Base-by-base conservation (phyloP, 1,284 basidiomycete species). In the Rhodotorula sp. region DNA sequence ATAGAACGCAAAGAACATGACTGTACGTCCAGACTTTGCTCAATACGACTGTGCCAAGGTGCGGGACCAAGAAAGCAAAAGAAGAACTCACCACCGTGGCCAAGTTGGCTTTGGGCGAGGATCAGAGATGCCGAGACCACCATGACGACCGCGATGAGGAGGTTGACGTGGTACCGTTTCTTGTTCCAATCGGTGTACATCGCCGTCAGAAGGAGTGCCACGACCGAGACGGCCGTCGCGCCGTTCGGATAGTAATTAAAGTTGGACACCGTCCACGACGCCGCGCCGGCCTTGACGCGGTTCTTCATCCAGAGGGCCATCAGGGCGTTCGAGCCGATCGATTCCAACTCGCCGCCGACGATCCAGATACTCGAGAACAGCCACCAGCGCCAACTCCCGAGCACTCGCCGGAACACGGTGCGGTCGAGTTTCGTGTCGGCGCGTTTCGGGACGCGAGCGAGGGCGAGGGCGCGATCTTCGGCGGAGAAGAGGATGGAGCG, bases 281-380 rank as follows among this genome's bases (percentile, higher is more conserved):
- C 56, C 6, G 26, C 29, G n/a, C 59, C 33, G 14, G 24, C n/a
- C 24, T 51, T 48, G 15, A 86, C 85, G 24, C 85, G 83, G 17
- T 85, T 83, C 75, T 87, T 86, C 64, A 89, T 83, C 87, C 87
- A 90, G 76, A 89, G 88, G 15, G 88, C 87, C 88, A 89, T 89
- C 49, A 89, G 79, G 78, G 88, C 88, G 77, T 89, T 90, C 46
- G 87, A 86, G 10, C 88, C 87, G 56, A 89, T 87, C 69, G 84
- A 85, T 77, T 90, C 89, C 1, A 87, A 85, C 79, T 90, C 88
- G 5, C 87, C 87, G 4, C 86, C 87, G 29, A 68, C 64, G 63
- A 88, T 82, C 60, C 60, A 69, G 37, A 65, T 62, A 17, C 57
- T 6, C 24, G 46, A 62, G 45, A 69, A 88, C 4, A 82, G 86